phyloP scores from a whole-genome alignment of 306 rosid genomes.

The Spatholobus suberectus region DNA sequence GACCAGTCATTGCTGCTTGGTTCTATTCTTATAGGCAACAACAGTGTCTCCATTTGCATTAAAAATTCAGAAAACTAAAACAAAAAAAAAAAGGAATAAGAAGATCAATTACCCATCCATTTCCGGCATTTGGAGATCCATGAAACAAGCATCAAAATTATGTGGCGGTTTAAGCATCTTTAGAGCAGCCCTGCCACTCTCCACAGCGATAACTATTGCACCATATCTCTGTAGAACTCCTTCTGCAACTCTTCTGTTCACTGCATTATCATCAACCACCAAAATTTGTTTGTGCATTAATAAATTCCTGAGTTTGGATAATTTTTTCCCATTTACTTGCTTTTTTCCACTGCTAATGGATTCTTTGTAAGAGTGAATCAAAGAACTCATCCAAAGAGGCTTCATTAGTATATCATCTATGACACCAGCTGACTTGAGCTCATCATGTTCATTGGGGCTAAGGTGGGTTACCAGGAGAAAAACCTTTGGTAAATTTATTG shows the following conservation, averaged over 20 bases:
- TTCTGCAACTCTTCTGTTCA: constrained; percentile 91
- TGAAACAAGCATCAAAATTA: constrained; percentile 84
- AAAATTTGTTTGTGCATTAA: constrained; percentile 67
- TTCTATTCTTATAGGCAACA: constrained; percentile 10
- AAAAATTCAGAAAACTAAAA: constrained; percentile 1
- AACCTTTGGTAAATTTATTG: constrained; percentile 58
- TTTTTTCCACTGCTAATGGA: constrained; percentile 66
- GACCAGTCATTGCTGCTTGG: constrained; percentile 5
- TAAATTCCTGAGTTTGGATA: constrained; percentile 61
- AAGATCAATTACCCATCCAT: constrained; percentile 90
- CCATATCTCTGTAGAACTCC: constrained; percentile 84
- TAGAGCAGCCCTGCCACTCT: constrained; percentile 77
- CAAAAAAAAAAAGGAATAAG: too few relatives aligned
- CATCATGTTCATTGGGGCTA: constrained; percentile 49
- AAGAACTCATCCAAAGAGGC: constrained; percentile 73
- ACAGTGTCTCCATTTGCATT: constrained; percentile 20
- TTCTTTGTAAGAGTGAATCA: constrained; percentile 69
- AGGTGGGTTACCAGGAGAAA: constrained; percentile 68
- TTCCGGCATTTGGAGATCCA: constrained; percentile 99
- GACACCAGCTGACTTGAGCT: constrained; percentile 63
- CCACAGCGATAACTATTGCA: constrained; percentile 81
- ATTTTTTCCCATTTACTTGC: constrained; percentile 53
- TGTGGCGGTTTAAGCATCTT: constrained; percentile 80
- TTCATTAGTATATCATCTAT: constrained; percentile 66
- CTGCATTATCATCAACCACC: constrained; percentile 93